Conservation (phyloP, 345 rosid species). For the Arabis hirsuta region DNA sequence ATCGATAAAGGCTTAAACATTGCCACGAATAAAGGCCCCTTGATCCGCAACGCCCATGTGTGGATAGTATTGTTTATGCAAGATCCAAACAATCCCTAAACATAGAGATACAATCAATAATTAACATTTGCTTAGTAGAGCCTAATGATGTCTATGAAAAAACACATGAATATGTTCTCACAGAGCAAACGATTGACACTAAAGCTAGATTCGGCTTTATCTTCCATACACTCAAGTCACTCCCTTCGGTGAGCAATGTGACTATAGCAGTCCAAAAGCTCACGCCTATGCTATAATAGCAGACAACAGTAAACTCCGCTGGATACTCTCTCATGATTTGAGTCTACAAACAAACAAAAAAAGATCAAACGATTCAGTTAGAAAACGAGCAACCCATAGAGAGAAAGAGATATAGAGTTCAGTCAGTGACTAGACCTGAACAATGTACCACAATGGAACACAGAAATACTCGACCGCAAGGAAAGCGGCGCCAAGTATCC, state of each 20-base stretch:
- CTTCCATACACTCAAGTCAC: constrained; percentile 64
- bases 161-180: constrained; percentile 45
- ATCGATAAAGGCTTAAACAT: constrained; percentile 80
- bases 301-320: constrained; percentile 77
- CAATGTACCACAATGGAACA: constrained; percentile 83
- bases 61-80: constrained; percentile 60
- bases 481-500: constrained; percentile 77
- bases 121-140: background rate
- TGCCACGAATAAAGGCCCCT: constrained; percentile 77
- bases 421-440: constrained; percentile 57
- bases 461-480: constrained; percentile 71
- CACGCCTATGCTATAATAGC: constrained; percentile 71
- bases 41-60: constrained; percentile 64
- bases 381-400: background rate
- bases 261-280: constrained; percentile 64
- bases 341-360: constrained; percentile 46
- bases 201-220: constrained; percentile 59
- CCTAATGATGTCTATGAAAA: background rate
- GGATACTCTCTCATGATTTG: constrained; percentile 91
- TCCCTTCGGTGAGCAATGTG: constrained; percentile 56
- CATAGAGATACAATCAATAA: constrained; percentile 2
- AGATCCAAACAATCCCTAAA: constrained; percentile 71
- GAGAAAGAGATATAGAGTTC: background rate
- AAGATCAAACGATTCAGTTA: background rate
- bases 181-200: constrained; percentile 78